These are phyloP conservation scores for Fusarium anguioides DNA, from an alignment of 2,329 filamentous ascomycete genomes.

Conservation along the genomic window DNA sequence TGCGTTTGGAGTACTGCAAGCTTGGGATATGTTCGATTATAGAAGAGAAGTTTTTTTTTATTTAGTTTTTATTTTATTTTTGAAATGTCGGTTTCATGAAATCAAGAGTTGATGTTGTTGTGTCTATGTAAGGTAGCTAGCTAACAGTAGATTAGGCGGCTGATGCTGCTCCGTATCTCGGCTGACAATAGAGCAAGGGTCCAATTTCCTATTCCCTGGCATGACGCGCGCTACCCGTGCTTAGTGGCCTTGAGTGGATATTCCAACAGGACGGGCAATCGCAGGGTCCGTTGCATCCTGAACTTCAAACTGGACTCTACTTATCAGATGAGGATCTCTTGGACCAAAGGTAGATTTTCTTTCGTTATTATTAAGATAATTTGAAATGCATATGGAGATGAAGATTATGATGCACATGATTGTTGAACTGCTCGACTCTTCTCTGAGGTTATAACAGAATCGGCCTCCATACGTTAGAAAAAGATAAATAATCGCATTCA, in stretches of 20 bases:
- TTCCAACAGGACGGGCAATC: not conserved
- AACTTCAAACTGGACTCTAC: not conserved
- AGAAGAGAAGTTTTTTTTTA: not conserved
- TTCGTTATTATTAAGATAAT: no score
- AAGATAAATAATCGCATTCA: not conserved
- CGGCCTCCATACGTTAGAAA: not conserved
- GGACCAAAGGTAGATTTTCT: no score
- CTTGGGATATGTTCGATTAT: not conserved
- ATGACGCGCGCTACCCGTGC: conserved; percentile 26
- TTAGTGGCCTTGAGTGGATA: conserved; percentile 25
- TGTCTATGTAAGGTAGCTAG: not conserved
- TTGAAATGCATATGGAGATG: no score
- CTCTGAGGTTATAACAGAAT: not conserved
- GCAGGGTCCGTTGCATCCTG: conserved; percentile 15
- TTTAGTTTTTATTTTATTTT: no score
- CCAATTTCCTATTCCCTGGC: conserved; percentile 17
- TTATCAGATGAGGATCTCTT: not conserved
- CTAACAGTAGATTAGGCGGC: conserved; percentile 12
- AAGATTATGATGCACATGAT: no score
- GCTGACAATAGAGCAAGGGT: conserved; percentile 33
- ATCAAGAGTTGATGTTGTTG: conserved; percentile 18
- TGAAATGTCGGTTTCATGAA: conserved; percentile 22
- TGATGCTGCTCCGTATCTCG: conserved; percentile 23
- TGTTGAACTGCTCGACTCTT: not conserved
- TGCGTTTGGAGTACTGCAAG: not conserved